These are phyloP conservation scores for Ramicandelaber brevisporus DNA, from an alignment of 192 early-diverging fungal genomes.

Conservation along the genomic window DNA sequence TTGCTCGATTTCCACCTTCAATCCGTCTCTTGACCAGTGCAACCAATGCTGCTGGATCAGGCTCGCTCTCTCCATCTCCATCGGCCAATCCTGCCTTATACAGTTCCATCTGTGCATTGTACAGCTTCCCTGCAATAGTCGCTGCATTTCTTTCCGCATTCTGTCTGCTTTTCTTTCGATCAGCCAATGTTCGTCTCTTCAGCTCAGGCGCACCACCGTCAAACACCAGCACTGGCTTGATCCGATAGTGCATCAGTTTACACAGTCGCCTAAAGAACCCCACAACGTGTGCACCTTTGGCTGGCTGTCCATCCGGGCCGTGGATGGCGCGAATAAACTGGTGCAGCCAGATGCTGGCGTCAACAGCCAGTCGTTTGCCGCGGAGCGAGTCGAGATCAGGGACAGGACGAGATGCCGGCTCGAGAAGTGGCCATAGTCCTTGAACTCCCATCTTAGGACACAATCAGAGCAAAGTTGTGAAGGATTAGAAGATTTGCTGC, in stretches of 20 bases:
- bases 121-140: constrained; percentile 57
- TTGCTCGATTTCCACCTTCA: no score
- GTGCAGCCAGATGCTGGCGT: constrained; percentile 94
- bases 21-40: no score
- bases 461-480: no score
- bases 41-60: no score
- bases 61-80: no score
- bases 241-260: constrained; percentile 72
- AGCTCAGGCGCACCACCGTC: constrained; percentile 75
- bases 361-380: constrained; percentile 58
- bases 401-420: constrained; percentile 48
- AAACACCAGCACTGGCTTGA: constrained; percentile 92
- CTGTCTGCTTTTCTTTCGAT: constrained; percentile 1
- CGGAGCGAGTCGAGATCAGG: constrained; percentile 55
- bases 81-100: no score
- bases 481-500: no score
- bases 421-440: constrained; percentile 68
- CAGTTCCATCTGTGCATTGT: constrained; percentile 53
- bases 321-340: constrained; percentile 91
- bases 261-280: constrained; percentile 88
- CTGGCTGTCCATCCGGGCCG: constrained; percentile 56
- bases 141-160: constrained; percentile 29
- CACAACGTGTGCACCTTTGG: constrained; percentile 63
- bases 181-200: constrained; percentile 43
- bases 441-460: constrained; percentile 99